These are phyloP conservation scores for Ganoderma boninense DNA, from an alignment of 1,284 basidiomycete genomes.

Conservation along the genomic window DNA sequence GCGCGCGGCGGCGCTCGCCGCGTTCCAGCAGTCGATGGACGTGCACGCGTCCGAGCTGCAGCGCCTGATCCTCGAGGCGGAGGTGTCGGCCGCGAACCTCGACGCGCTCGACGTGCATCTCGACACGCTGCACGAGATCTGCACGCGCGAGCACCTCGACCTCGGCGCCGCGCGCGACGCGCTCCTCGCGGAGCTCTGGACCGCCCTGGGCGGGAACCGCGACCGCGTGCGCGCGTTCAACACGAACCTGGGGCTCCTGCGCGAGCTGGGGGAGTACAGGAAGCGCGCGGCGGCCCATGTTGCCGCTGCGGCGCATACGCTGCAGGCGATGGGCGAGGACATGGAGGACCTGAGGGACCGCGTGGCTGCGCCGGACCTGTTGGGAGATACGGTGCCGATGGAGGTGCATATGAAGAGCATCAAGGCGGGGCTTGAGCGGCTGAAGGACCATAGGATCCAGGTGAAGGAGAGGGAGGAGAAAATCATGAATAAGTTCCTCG, in stretches of 20 bases:
- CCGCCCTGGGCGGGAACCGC: conserved; percentile 67
- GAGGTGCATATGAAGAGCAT: conserved; percentile 80
- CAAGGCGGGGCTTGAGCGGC: conserved; percentile 63
- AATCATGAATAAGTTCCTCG: conserved; percentile 41
- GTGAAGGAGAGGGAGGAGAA: conserved; percentile 47
- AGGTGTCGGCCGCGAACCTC: conserved; percentile 60
- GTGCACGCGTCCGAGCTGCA: conserved; percentile 60
- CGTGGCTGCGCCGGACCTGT: conserved; percentile 68
- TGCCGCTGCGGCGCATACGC: conserved; percentile 63
- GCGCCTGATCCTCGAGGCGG: conserved; percentile 69
- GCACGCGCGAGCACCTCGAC: conserved; percentile 61
- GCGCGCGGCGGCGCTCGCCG: conserved; percentile 54
- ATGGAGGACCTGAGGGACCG: conserved; percentile 77
- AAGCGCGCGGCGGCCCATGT: conserved; percentile 69
- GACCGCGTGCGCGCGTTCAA: conserved; percentile 54
- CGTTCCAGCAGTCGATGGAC: conserved; percentile 69
- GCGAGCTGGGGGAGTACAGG: conserved; percentile 62
- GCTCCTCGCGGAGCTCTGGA: conserved; percentile 73
- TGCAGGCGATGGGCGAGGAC: conserved; percentile 70
- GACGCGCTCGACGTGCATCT: conserved; percentile 69
- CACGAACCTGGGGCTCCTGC: conserved; percentile 60
- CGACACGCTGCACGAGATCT: conserved; percentile 59
- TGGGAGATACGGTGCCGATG: conserved; percentile 64
- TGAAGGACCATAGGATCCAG: conserved; percentile 62
- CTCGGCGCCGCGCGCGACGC: conserved; percentile 55